Evolutionary conservation across 768 basidiomycete genomes (phyloP), one percentile per base, ranked within the genome.

Genomic region (Tulasnella sp.): DNA sequence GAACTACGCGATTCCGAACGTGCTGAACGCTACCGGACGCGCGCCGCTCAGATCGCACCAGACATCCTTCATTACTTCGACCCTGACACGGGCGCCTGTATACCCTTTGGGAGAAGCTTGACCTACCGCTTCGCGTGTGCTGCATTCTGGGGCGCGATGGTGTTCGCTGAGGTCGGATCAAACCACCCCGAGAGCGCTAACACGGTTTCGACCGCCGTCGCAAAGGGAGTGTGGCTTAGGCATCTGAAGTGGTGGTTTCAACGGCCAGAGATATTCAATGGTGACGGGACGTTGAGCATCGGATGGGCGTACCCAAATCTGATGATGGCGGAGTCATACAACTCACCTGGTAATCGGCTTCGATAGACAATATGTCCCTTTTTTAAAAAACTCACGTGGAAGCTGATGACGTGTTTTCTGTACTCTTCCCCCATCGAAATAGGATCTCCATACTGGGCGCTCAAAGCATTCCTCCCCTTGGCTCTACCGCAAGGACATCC

Each of bases 31-130:
- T 87, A 82, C 71, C 72, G 79, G 30, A 75, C 80, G 52, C 73
- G 85, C 43, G 85, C 82, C 1, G 73, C 76, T 8, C 68, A 74
- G 51, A 86, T 86, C 67, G 80, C 83, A 5, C 67, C 77, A 8
- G 84, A 87, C 67, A 84, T 86, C 60, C 76, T 87, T 8, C 80
- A 83, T 68, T 86, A 86, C 68, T 89, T 85, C 62, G 84, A 85
- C 66, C 72, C 78, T 11, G 78, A 84, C 74, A 84, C 84, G 3
- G 80, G 84, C n/a, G 83, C 80, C 4, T 43, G 31, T 0, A 82
- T 87, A 63, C 81, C 85, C 0, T 89, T 87, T 63, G 86, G 85
- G 8, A 72, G 86, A 52, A 85, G 83, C 62, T 75, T 87, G 73
- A 83, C 82, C 2, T 87, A 87, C 66, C 78, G 86, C 48, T 86